Evolutionary conservation across 164 flowering plant species (phyloP).

Genomic region (Cinnamomum chago): DNA sequence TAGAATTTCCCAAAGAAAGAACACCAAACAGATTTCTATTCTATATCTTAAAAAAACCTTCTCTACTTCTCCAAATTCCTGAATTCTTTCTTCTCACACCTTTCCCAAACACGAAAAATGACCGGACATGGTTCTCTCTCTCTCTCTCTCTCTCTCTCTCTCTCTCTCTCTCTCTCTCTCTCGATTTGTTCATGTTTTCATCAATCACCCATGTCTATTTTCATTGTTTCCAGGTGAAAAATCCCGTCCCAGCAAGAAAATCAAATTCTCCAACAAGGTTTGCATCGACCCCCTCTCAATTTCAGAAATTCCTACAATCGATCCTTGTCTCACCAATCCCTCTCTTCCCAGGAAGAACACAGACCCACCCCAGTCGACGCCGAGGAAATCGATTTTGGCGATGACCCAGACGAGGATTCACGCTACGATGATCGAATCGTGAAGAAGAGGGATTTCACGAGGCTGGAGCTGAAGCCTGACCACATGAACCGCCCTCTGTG

Average conservation of each 20-base stretch:
- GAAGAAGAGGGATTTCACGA: constrained; percentile 76
- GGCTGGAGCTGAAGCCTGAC: constrained; percentile 81
- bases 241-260: constrained; percentile 46
- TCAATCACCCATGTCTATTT: too few relatives aligned
- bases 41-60: too few relatives aligned
- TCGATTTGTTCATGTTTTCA: background rate
- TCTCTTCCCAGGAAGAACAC: constrained; percentile 22
- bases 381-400: constrained; percentile 34
- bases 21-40: too few relatives aligned
- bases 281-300: background rate
- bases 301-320: background rate
- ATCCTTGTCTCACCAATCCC: background rate
- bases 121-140: background rate
- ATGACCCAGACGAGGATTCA: constrained; percentile 23
- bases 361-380: constrained; percentile 16
- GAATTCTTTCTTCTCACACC: too few relatives aligned
- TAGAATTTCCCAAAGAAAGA: too few relatives aligned
- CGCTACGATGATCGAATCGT: constrained; percentile 38
- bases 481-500: constrained; percentile 86
- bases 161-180: background rate
- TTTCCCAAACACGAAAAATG: background rate
- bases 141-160: background rate
- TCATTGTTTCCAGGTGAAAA: constrained; percentile 44
- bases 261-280: constrained; percentile 25
- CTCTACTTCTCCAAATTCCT: too few relatives aligned